Conservation (phyloP, 768 basidiomycete species). For the Rhodotorula graminis region DNA sequence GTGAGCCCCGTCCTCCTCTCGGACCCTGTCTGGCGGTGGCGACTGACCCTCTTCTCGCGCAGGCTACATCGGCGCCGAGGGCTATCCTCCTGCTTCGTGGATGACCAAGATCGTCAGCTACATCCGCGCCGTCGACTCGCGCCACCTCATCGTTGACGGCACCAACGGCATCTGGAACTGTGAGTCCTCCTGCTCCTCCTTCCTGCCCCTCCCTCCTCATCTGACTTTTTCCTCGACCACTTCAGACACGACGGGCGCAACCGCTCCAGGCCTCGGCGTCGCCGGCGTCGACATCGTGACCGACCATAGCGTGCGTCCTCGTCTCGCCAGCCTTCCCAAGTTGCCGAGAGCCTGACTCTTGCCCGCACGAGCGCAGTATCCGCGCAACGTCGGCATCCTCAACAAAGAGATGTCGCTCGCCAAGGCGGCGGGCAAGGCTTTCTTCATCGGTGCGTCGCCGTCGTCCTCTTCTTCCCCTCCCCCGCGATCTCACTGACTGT, state of each 20-base stretch:
- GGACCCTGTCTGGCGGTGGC: neutral
- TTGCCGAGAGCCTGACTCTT: neutral
- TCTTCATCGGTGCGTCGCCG: slow-evolving; percentile 17
- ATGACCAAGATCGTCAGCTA: neutral
- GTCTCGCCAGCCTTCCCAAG: neutral
- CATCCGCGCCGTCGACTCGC: slow-evolving; percentile 2
- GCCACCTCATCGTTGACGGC: slow-evolving; percentile 32
- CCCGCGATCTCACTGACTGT: fast-evolving
- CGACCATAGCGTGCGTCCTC: slow-evolving; percentile 18
- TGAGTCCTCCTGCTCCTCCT: neutral
- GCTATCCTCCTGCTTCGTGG: slow-evolving; percentile 18
- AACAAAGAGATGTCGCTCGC: slow-evolving; percentile 12
- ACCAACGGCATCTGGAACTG: slow-evolving; percentile 32
- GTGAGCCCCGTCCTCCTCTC: neutral
- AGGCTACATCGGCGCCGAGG: slow-evolving; percentile 30
- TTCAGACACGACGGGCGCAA: slow-evolving; percentile 10
- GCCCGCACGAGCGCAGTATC: slow-evolving; percentile 1
- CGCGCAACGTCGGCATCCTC: slow-evolving; percentile 24
- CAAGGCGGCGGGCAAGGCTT: slow-evolving; percentile 4
- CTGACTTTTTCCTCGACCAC: neutral
- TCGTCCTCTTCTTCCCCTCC: neutral
- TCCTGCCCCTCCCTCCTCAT: neutral
- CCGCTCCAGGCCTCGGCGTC: neutral
- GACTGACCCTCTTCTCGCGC: neutral
- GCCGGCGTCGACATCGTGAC: slow-evolving; percentile 19